Percentiles rank a stretch among this genome's conserved stretches.
These are phyloP conservation scores for Neonectria punicea DNA, from an alignment of 2,329 filamentous ascomycete genomes.

Conservation along the genomic window DNA sequence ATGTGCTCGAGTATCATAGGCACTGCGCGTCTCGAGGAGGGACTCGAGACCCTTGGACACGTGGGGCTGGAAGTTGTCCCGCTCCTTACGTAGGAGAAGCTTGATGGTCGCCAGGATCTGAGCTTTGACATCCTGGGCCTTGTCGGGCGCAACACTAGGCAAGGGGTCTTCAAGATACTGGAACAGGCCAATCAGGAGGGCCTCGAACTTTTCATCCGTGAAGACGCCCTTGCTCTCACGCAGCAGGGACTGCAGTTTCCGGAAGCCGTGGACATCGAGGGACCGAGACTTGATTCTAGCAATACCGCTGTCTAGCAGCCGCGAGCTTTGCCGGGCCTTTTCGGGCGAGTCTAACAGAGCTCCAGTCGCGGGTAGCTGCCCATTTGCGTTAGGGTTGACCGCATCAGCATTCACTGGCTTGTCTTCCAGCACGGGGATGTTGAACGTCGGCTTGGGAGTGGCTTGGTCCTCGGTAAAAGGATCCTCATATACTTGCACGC, in stretches of 20 bases:
- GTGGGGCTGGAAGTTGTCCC: constrained; percentile 73
- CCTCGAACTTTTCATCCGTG: constrained; percentile 74
- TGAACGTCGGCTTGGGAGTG: constrained; percentile 58
- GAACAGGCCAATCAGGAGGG: constrained; percentile 74
- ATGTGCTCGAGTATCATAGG: constrained; percentile 75
- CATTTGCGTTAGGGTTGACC: constrained; percentile 42
- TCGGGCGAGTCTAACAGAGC: constrained; percentile 51
- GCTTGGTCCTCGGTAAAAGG: constrained; percentile 63
- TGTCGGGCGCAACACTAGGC: constrained; percentile 66
- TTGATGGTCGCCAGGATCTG: constrained; percentile 81
- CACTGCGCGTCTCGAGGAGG: constrained; percentile 71
- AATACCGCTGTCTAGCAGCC: constrained; percentile 79
- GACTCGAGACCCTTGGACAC: constrained; percentile 75
- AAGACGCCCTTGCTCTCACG: constrained; percentile 73
- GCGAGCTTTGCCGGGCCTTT: constrained; percentile 65
- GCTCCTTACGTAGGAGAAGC: constrained; percentile 75
- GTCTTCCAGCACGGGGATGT: constrained; percentile 66
- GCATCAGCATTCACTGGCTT: constrained; percentile 68
- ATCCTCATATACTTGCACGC: constrained; percentile 70
- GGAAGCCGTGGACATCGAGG: constrained; percentile 84
- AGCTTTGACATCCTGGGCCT: constrained; percentile 76
- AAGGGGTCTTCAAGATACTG: constrained; percentile 75
- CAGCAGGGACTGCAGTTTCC: constrained; percentile 79
- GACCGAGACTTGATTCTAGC: constrained; percentile 75
- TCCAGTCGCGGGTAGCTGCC: constrained; percentile 34